Conservation (phyloP, 2,329 filamentous ascomycete species). For the Fusarium papillatum region DNA sequence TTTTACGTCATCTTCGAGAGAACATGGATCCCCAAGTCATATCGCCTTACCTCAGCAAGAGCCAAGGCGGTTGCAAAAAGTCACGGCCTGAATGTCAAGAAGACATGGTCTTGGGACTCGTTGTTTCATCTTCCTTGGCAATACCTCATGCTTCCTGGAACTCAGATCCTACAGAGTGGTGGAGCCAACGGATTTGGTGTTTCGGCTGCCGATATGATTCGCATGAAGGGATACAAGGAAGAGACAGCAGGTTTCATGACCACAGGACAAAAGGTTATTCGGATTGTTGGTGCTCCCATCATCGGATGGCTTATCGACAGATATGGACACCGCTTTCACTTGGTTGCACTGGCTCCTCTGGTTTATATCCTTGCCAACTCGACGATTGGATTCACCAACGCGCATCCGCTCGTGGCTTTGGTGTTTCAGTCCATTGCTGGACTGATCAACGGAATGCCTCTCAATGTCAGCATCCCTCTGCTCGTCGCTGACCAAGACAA, state of each 20-base stretch:
- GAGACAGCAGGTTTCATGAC: slow-evolving; percentile 38
- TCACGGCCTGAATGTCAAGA: slow-evolving; percentile 2
- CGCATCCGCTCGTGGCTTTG: slow-evolving; percentile 35
- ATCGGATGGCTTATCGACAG: slow-evolving; percentile 35
- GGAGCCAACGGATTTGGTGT: slow-evolving; percentile 35
- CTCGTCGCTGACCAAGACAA: slow-evolving; percentile 41
- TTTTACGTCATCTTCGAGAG: slow-evolving; percentile 39
- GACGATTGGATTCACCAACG: slow-evolving; percentile 37
- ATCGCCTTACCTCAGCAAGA: neutral
- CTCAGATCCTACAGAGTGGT: slow-evolving; percentile 39
- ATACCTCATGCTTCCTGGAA: slow-evolving; percentile 41
- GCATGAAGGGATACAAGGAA: slow-evolving; percentile 41
- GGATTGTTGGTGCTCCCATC: slow-evolving; percentile 34
- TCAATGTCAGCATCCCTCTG: slow-evolving; percentile 40
- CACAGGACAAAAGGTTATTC: slow-evolving; percentile 35
- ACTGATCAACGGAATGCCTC: slow-evolving; percentile 39
- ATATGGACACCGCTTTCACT: slow-evolving; percentile 42
- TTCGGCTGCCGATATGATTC: slow-evolving; percentile 40
- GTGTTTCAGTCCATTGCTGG: slow-evolving; percentile 33
- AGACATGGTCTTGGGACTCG: slow-evolving; percentile 33
- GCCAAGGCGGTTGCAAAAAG: neutral
- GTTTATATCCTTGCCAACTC: slow-evolving; percentile 36
- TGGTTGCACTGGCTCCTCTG: slow-evolving; percentile 36
- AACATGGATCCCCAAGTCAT: slow-evolving; percentile 1
- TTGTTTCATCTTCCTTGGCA: slow-evolving; percentile 34